phyloP scores from a whole-genome alignment of 169 alveolate species.

The Plasmodium gallinaceum region DNA sequence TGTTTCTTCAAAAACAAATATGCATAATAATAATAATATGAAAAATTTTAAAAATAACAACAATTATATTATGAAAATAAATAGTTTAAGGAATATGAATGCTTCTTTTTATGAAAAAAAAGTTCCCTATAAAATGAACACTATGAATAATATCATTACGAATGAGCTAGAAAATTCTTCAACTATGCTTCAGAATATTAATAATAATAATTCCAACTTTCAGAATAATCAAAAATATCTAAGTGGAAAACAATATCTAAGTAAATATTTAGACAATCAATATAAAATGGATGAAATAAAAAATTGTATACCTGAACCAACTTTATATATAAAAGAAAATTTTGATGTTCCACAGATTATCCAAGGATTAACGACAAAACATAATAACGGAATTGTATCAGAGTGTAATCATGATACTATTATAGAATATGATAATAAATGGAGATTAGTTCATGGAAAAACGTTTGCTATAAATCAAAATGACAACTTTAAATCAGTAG shows the following conservation, averaged over 20 bases:
- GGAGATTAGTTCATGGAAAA: constrained; percentile 73
- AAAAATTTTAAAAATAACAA: background rate
- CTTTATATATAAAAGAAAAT: constrained; percentile 23
- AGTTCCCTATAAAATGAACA: background rate
- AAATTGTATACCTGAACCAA: constrained; percentile 55
- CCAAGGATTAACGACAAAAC: constrained; percentile 59
- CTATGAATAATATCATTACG: background rate
- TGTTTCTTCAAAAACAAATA: background rate
- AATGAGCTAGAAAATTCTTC: no score
- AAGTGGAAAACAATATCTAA: constrained; percentile 36
- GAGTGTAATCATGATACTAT: constrained; percentile 72
- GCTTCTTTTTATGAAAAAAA: background rate
- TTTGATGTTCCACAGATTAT: constrained; percentile 63
- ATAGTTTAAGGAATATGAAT: background rate
- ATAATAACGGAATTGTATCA: constrained; percentile 61
- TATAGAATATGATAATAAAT: constrained; percentile 67
- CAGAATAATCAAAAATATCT: background rate
- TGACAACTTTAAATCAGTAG: constrained; percentile 45
- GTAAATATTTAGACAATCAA: constrained; percentile 23
- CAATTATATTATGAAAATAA: background rate
- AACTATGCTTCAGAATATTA: no score
- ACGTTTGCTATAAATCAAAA: constrained; percentile 39
- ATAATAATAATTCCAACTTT: background rate
- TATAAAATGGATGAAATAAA: constrained; percentile 41
- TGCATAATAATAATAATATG: background rate